Base-by-base conservation (phyloP, 768 basidiomycete genomes). In the Pleurotus pulmonarius region DNA sequence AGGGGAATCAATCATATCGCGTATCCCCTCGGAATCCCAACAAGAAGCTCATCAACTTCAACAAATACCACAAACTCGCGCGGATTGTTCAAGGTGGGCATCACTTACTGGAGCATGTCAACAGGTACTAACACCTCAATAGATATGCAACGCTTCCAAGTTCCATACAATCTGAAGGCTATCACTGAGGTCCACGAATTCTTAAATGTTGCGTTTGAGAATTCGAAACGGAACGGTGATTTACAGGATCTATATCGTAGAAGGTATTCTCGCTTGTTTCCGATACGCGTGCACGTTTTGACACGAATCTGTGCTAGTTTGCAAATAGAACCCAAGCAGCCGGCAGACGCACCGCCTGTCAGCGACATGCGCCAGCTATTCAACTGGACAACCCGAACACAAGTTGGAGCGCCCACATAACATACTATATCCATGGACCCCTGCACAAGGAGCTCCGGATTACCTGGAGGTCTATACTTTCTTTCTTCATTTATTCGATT, bases 81-180 rank as follows among this genome's bases (percentile, higher is more conserved):
- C 79, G 86, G 64, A 93, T 96, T 62, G 81, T 94, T 44, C 86
- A 90, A 75, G 90, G 90, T 83, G 61, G 64, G 71, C 8, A 11
- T 34, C 3, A 8, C 29, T 34, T 34, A 8, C 29, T 11, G 9
- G 8, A 12, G 11, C 29, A 34, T 11, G 29, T 34, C 38, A 6
- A 16, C 11, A 8, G 20, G 24, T 55, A 34, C 29, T 40, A 39
- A 2, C 26, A 53, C n/a, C 26, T 20, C 5, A 34, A 54, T 63
- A 87, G 93, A 95, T 69, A 90, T 95, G 83, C 92, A 93, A 70
- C 88, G 93, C 20, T 95, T 95, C 75, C 94, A 97, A 69, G 81
- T 85, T 7, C 79, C 86, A 4, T 96, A 91, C 75, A 87, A 86
- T 61, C 80, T 98, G 51, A 91, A 92, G 65, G 88, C 87, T 59